phyloP scores from a whole-genome alignment of 129 eudicot genomes.

The Gnaphalium uliginosum region DNA sequence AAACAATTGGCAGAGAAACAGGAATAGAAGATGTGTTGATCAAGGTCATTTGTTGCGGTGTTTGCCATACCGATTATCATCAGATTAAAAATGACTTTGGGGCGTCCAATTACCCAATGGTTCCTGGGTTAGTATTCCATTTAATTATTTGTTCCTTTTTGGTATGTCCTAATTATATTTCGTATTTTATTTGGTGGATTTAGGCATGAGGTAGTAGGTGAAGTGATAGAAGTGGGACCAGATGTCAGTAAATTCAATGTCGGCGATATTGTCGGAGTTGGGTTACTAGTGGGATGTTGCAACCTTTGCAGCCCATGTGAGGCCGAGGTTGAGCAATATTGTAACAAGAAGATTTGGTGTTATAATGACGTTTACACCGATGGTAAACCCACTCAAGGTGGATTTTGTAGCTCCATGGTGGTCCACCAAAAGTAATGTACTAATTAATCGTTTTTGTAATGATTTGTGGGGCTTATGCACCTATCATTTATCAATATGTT shows the following conservation, averaged over 20 bases:
- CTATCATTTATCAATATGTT: neutral
- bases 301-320: conserved; percentile 60
- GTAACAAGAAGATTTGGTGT: conserved; percentile 91
- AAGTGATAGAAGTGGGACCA: conserved; percentile 88
- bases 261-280: conserved; percentile 86
- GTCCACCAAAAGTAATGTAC: conserved; percentile 72
- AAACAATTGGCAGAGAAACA: conserved; percentile 48
- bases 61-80: conserved; percentile 89
- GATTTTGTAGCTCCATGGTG: conserved; percentile 70
- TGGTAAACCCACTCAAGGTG: conserved; percentile 96
- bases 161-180: no score
- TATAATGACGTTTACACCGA: conserved; percentile 91
- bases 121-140: conserved; percentile 65
- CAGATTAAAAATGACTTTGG: conserved; percentile 88
- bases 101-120: conserved; percentile 94
- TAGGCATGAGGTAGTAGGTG: conserved; percentile 78
- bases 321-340: conserved; percentile 80
- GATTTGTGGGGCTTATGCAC: neutral
- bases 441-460: neutral
- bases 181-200: no score
- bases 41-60: conserved; percentile 75
- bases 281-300: conserved; percentile 77
- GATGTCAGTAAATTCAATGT: conserved; percentile 60
- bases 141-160: no score
- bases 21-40: conserved; percentile 79